phyloP scores from a whole-genome alignment of 2,329 filamentous ascomycete species.

The Cladosporium sp. region DNA sequence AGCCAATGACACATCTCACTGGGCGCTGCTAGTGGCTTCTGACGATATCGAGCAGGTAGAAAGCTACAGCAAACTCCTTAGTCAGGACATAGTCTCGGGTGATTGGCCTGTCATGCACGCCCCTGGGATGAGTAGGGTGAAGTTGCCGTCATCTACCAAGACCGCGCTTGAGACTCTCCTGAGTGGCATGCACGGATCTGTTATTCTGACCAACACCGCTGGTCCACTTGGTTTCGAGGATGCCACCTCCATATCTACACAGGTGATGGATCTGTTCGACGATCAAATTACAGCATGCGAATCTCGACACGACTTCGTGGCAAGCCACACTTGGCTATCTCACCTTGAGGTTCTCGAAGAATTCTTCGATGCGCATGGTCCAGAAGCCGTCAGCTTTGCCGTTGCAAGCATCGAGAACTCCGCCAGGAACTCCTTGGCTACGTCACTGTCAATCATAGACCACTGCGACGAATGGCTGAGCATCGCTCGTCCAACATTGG shows the following conservation, averaged over 20 bases:
- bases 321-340: constrained; percentile 65
- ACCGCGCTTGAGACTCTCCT: constrained; percentile 1
- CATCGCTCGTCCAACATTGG: not conserved
- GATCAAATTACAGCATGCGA: constrained; percentile 75
- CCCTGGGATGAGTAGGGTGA: not conserved
- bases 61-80: not conserved
- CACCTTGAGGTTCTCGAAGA: constrained; percentile 22
- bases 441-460: not conserved
- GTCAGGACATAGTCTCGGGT: not conserved
- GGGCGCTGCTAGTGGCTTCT: constrained; percentile 1
- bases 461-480: constrained; percentile 9
- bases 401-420: not conserved
- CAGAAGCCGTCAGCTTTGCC: not conserved
- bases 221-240: not conserved
- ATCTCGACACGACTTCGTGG: constrained; percentile 77
- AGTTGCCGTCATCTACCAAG: not conserved
- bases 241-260: not conserved
- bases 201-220: not conserved
- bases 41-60: constrained; percentile 3
- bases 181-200: not conserved
- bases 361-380: not conserved
- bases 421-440: not conserved
- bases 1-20: not conserved
- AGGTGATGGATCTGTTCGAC: constrained; percentile 57
- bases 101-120: not conserved